phyloP scores from a whole-genome alignment of 2,329 filamentous ascomycete species.

The Aspergillus luchuensis region DNA sequence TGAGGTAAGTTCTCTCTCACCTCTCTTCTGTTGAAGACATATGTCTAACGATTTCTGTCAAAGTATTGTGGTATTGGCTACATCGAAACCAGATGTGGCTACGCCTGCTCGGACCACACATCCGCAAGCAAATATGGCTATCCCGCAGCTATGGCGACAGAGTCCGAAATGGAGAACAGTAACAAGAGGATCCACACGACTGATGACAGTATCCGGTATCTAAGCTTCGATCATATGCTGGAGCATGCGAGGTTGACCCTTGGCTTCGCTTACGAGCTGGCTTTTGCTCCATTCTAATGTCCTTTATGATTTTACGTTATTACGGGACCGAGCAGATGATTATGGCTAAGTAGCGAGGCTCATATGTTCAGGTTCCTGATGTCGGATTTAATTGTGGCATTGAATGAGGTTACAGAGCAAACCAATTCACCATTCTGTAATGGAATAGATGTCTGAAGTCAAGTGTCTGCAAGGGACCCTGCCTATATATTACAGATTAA shows the following conservation, averaged over 20 bases:
- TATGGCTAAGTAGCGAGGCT: no score
- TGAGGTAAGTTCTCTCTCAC: constrained; percentile 48
- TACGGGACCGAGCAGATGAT: background rate
- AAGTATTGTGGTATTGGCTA: constrained; percentile 87
- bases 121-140: constrained; percentile 68
- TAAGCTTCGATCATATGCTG: constrained; percentile 87
- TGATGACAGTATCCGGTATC: constrained; percentile 68
- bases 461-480: no score
- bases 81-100: constrained; percentile 84
- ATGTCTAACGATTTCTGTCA: constrained; percentile 14
- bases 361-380: no score
- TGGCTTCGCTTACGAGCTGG: constrained; percentile 80
- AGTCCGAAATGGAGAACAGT: constrained; percentile 60
- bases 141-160: constrained; percentile 66
- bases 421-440: no score
- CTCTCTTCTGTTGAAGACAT: background rate
- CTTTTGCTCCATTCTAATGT: constrained; percentile 68
- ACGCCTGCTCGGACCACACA: constrained; percentile 74
- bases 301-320: background rate
- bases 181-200: constrained; percentile 75
- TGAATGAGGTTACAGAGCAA: no score
- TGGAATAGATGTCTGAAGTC: no score
- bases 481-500: no score
- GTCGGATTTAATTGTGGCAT: no score
- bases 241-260: constrained; percentile 85